Evolutionary conservation across 176 grass and related monocot genomes (phyloP), one percentile per base, ranked within the genome.

Genomic region (Bothriochloa decipiens): DNA sequence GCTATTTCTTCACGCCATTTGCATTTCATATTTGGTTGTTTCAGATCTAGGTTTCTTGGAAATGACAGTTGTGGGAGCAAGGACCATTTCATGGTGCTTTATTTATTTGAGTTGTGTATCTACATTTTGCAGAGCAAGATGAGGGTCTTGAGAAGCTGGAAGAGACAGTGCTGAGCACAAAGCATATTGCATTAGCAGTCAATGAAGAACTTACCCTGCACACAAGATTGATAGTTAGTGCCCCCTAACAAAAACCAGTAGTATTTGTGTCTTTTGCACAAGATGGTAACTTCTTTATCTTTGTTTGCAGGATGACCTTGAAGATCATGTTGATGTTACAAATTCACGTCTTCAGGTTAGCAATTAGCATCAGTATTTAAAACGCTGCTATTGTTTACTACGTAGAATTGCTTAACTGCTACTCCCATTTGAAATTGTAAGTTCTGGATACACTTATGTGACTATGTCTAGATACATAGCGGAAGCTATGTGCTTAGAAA

Each of bases 111-210:
- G n/a, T 26, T 63, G 5, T 61, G 40, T 73, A 2, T 41, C 6
- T 41, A 65, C 26, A 72, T 81, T 66, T 78, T 88, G 65, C 81
- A 98, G 96, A 98, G 69, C 96, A 98, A 93, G 96, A 98, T 55
- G 93, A 95, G 73, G 93, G 87, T 32, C 90, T 98, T 47, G 96
- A 95, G 66, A 98, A 86, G 83, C 83, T 98, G 77, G 96, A 98
- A 79, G 93, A 98, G 73, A 93, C 96, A 35, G 93, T 98, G 20
- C 42, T 93, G 66, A 98, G 96, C 81, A 98, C 93, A 75, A 98
- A 98, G 72, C 96, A 98, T 86, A 98, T 98, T 52, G 93, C 93
- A n/a, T 85, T 98, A 74, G 93, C 96, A 53, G 96, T 98, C 78
- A 95, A 98, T 75, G 96, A 98, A 88, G 96, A 98, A 86, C 88